Base-by-base conservation (phyloP, 2,329 filamentous ascomycete species). In the Gyromitra esculenta region DNA sequence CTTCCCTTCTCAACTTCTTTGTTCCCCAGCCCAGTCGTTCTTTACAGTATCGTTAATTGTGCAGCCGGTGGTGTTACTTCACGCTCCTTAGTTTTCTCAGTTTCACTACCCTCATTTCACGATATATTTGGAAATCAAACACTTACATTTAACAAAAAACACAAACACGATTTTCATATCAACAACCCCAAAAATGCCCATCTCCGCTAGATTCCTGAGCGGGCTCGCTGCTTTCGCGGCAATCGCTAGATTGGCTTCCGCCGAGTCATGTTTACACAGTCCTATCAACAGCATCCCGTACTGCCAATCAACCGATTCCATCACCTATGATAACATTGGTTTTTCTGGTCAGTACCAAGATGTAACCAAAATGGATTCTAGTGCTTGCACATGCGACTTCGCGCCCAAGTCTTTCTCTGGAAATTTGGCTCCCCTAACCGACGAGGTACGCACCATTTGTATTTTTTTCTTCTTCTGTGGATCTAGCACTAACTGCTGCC, bases 241-340 rank as follows among this genome's bases (percentile, higher is more conserved):
- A 59, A 62, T 73, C n/a, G 59, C 57, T 25, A 56, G 64, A 45
- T 81, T 78, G 3, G 81, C 84, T 69, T 81, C 82, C 25, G 85
- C 83, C 73, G 37, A 63, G 59, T 50, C 72, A 79, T 15, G 82
- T 82, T 15, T 76, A 80, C 5, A 56, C 80, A 73, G 75, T n/a
- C 54, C 83, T 69, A 82, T 85, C 72, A 81, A 81, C 31, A 88
- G 88, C 77, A 92, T 92, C 83, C 90, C 84, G 84, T 92, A 90
- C 84, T 92, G 90, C 83, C 86, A 89, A 73, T 81, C 86, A 50
- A 90, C 93, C 73, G 84, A 87, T 73, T 87, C 89, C 63, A 90
- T 94, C 83, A 87, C 88, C n/a, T 94, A 93, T 83, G 83, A 84
- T 75, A 88, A 88, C 71, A 87, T 92, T 80, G 88, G 87, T 39